phyloP scores from a whole-genome alignment of 805 yeast genomes.

The Lachancea sp. region DNA sequence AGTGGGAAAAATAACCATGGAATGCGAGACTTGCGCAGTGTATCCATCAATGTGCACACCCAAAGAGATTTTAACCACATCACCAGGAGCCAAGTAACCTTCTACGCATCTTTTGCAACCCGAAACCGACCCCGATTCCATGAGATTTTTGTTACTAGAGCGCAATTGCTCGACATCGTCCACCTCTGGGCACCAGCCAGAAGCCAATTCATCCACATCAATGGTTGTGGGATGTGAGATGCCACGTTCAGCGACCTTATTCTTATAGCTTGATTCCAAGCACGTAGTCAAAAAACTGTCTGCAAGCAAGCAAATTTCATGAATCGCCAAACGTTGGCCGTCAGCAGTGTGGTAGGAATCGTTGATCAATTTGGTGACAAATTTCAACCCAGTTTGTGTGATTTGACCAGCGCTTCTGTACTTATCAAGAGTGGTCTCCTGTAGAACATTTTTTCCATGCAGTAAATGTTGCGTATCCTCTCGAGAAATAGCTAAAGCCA shows the following conservation, averaged over 20 bases:
- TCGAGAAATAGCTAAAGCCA: slow-evolving; percentile 72
- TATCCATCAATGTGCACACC: slow-evolving; percentile 97
- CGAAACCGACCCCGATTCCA: slow-evolving; percentile 14
- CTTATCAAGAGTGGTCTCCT: slow-evolving; percentile 60
- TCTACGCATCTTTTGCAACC: slow-evolving; percentile 14
- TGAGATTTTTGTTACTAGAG: slow-evolving; percentile 12
- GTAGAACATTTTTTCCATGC: slow-evolving; percentile 63
- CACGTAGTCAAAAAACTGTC: slow-evolving; percentile 67
- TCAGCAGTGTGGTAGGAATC: slow-evolving; percentile 55
- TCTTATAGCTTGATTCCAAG: slow-evolving; percentile 52
- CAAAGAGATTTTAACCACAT: slow-evolving; percentile 72
- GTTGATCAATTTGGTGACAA: slow-evolving; percentile 60
- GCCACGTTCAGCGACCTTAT: slow-evolving; percentile 75
- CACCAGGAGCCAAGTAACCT: slow-evolving; percentile 53
- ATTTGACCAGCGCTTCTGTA: slow-evolving; percentile 87
- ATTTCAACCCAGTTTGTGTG: slow-evolving; percentile 72
- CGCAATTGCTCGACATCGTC: slow-evolving; percentile 45
- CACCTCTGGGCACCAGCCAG: slow-evolving; percentile 82
- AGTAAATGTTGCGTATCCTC: slow-evolving; percentile 68
- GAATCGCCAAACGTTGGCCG: slow-evolving; percentile 40
- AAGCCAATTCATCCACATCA: slow-evolving; percentile 71
- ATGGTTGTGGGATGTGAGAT: slow-evolving; percentile 87
- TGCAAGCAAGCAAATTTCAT: slow-evolving; percentile 75
- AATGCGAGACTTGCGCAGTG: slow-evolving; percentile 80
- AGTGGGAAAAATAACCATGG: slow-evolving; percentile 75